These are phyloP conservation scores for Nicotiana benthamiana DNA, from an alignment of 257 asterid genomes.

Conservation along the genomic window DNA sequence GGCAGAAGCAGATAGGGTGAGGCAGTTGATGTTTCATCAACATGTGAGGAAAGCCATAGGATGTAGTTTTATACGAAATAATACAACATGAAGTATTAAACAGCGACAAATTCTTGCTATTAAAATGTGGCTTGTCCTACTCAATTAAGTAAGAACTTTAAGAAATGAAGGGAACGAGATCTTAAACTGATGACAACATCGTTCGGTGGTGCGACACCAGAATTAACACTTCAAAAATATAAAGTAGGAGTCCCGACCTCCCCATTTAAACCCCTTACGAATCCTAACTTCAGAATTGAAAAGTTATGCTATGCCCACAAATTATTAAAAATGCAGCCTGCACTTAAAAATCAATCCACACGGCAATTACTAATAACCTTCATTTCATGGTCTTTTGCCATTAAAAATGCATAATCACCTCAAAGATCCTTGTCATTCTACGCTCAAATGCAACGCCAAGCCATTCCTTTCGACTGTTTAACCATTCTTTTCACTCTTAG, in stretches of 20 bases:
- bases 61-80: slow-evolving; percentile 33
- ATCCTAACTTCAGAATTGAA: too few species aligned
- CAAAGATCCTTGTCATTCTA: slow-evolving; percentile 32
- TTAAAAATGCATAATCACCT: slow-evolving; percentile 36
- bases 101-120: neutral
- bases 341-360: neutral
- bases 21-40: slow-evolving; percentile 36
- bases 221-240: too few species aligned
- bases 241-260: too few species aligned
- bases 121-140: too few species aligned
- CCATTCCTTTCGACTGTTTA: slow-evolving; percentile 37
- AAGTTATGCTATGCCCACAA: neutral
- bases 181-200: too few species aligned
- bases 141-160: too few species aligned
- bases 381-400: slow-evolving; percentile 34
- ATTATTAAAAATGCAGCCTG: neutral
- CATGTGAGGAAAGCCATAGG: slow-evolving; percentile 52
- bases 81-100: slow-evolving; percentile 1
- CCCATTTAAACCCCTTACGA: too few species aligned
- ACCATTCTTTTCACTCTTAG: slow-evolving; percentile 40
- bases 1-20: slow-evolving; percentile 46
- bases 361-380: slow-evolving; percentile 5
- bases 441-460: slow-evolving; percentile 38
- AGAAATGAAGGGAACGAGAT: too few species aligned
- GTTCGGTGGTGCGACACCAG: too few species aligned